phyloP scores from a whole-genome alignment of 1,284 basidiomycete genomes.

The Puccinia coronata region DNA sequence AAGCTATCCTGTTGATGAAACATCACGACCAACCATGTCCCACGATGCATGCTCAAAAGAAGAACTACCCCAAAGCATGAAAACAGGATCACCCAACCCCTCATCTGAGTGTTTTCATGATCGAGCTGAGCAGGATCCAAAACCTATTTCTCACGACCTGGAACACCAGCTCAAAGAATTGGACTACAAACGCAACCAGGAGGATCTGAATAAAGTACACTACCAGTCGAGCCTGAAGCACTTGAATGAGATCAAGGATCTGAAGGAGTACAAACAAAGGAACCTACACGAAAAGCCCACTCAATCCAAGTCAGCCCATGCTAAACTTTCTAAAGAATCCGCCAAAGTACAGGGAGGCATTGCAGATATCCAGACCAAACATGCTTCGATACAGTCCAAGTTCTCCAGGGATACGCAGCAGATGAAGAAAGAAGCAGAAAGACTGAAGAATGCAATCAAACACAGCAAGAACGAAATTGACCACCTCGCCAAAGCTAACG shows the following conservation, averaged over 20 bases:
- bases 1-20: neutral
- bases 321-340: conserved; percentile 23
- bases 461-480: conserved; percentile 8
- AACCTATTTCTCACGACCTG: neutral
- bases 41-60: neutral
- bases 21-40: neutral
- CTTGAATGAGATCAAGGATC: conserved; percentile 39
- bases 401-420: conserved; percentile 2
- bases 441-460: conserved; percentile 2
- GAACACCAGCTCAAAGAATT: conserved; percentile 23
- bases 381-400: conserved; percentile 6
- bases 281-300: conserved; percentile 34
- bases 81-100: neutral
- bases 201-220: conserved; percentile 27
- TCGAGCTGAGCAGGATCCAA: neutral
- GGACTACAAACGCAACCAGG: conserved; percentile 16
- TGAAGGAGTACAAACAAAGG: conserved; percentile 29
- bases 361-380: neutral
- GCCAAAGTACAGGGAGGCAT: conserved; percentile 7
- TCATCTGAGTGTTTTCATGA: neutral
- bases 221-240: conserved; percentile 22
- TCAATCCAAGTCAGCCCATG: conserved; percentile 14
- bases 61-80: conserved; percentile 1
- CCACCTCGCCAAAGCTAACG: neutral
- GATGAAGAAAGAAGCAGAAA: conserved; percentile 27